Evolutionary conservation across 371 early-diverging fungal species (phyloP), one percentile per base, ranked within the genome.

Genomic region (Syncephalis plumigaleata): DNA sequence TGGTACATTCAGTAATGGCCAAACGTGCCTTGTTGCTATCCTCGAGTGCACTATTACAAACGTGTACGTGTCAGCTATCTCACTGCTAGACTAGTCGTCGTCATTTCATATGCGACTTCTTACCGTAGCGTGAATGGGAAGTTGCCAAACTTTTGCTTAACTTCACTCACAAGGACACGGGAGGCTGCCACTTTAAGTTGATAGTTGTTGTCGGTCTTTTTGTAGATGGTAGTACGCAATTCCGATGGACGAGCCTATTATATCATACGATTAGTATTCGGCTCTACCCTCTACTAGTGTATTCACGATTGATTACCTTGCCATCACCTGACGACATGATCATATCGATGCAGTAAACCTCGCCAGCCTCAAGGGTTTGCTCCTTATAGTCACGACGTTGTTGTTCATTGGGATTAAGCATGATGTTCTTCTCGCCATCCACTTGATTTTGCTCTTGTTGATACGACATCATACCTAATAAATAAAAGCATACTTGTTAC

Each of bases 351-450:
- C 75, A 65, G 65, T 84, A 89, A 27, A 84, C 88, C 66, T 91
- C 89, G 58, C 87, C 84, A 55, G 83, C 86, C 27, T 65, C 84
- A 58, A 95, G 86, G 40, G 73, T 74, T 53, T 66, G 57, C 44
- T 70, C 66, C 55, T 79, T 68, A 58, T 77, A 75, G 51, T 81
- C 80, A 57, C 77, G 74, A 48, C 76, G 71, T 58, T 87, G 87
- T 27, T 61, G 61, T 47, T 84, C 83, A 46, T 70, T 70, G 39
- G 94, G 94, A 74, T 87, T 89, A 49, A 89, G 67, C 61, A 91
- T 86, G 69, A 95, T 91, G 63, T 71, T 75, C 70, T 86, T 86
- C 55, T 77, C 76, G 59, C 91, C 93, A 63, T 89, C 91, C 47
- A 93, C 69, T 56, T 75, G 71, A 67, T 90, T 84, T 58, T 81